Base-by-base conservation (phyloP, 2,329 filamentous ascomycete genomes). In the Fusarium concolor region DNA sequence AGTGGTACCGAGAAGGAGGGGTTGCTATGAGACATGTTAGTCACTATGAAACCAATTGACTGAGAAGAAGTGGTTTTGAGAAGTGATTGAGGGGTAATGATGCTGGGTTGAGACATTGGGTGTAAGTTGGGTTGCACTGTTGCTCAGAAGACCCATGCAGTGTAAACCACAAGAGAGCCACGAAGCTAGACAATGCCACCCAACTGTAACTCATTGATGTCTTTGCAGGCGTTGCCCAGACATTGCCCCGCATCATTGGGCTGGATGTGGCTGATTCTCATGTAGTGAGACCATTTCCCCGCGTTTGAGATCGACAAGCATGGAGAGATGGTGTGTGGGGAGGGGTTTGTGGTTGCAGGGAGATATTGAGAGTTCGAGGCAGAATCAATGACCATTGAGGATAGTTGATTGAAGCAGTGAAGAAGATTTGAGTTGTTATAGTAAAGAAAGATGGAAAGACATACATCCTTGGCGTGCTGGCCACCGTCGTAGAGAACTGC, bases 401-500 rank as follows among this genome's bases (percentile, higher is more conserved):
- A 51, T 14, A 29, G 35, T 42, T 28, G 54, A 62, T 44, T 24
- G 33, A 62, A 35, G 20, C 5, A 50, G 17, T 51, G 33, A 24
- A 58, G 42, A 56, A 18, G 20, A 44, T 45, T 15, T 38, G 35
- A 50, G 26, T 26, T 52, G 35, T 22, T 52, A 28, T 4, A 35
- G 35, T 15, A 52, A 38, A 54, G 29, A 47, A 58, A 37, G 15
- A 31, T 51, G 33, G 51, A 63, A 50, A 39, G 24, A 77, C 84
- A 80, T 79, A 96, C 93, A 78, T 97, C 87, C 82, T 92, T 84
- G 84, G 94, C 94, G 85, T 97, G 93, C 84, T 93, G 85, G 79
- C 89, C 87, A 80, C 94, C 94, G 83, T 97, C 94, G 86, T 97
- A 97, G 75, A 97, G 88, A 75, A 97, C 92, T 78, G 94, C 86